Evolutionary conservation across 306 rosid species (phyloP).

Genomic region (Adenanthera pavonina): DNA sequence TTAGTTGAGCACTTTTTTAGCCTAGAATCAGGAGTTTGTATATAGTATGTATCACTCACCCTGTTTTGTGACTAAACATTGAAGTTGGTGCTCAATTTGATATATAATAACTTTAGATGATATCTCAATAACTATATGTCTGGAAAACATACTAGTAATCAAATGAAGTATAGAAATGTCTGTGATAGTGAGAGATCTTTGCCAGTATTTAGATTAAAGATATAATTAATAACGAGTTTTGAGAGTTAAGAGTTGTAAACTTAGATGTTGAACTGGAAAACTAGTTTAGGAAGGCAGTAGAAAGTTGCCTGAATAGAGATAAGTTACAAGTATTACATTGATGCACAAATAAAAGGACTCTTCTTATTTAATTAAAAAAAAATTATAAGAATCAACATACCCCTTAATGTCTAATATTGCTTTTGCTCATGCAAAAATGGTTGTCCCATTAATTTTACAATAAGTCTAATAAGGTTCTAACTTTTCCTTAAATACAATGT

Average conservation of each 20-base stretch:
- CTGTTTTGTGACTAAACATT: too few relatives aligned
- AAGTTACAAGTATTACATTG: not conserved
- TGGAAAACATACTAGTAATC: not conserved
- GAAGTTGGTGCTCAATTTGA: not conserved
- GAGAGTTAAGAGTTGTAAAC: not conserved
- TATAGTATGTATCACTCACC: too few relatives aligned
- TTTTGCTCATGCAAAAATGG: not conserved
- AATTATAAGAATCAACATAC: not conserved
- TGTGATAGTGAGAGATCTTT: not conserved
- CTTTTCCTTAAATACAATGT: not conserved
- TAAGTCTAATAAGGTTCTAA: not conserved
- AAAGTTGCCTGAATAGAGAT: not conserved
- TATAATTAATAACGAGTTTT: not conserved
- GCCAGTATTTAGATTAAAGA: not conserved
- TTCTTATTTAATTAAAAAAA: not conserved
- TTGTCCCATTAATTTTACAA: too few relatives aligned
- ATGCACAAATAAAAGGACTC: not conserved
- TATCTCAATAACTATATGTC: slow-evolving; percentile 1
- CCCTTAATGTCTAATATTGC: not conserved
- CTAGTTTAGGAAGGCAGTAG: not conserved
- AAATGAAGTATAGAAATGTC: not conserved
- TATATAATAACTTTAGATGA: not conserved
- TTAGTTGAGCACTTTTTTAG: too few relatives aligned
- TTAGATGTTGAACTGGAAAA: not conserved
- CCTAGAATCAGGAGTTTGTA: too few relatives aligned